Base-by-base conservation (phyloP, 768 basidiomycete species). In the Naematelia aurantialba region DNA sequence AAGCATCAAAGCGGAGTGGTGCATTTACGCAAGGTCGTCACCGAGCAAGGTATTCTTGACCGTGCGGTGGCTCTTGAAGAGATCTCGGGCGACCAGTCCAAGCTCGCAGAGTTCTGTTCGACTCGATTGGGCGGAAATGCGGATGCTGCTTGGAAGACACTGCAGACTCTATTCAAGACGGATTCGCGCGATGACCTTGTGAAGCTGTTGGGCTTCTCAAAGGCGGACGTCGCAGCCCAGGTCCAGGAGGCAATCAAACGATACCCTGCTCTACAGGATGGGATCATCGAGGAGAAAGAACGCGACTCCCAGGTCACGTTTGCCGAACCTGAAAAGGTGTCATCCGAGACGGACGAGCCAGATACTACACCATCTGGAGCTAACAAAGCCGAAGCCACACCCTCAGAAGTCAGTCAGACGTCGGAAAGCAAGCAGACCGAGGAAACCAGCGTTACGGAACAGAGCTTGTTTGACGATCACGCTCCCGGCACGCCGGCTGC, bases 131-230 rank as follows among this genome's bases (percentile, higher is more conserved):
- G 61, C 2, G 78, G 73, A 46, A 79, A 79, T 52, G 73, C 81
- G 47, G 85, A 83, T 13, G 67, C 74, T 22, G 83, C 85, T 5
- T 96, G 92, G 92, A 91, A 87, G 73, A 90, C 91, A 0, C 76
- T 97, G n/a, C 66, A 70, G 25, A 70, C 71, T 24, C 80, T 98
- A 24, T 97, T 96, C 83, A 85, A 85, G 64, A 86, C 91, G 0
- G 84, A 93, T 73, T 91, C 91, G 8, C 81, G 91, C 55, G 89
- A 93, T 25, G 91, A 97, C 77, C 81, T 98, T 4, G 87, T 98
- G 50, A 87, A 87, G 1, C 78, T 97, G 1, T 82, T 99, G 13
- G 94, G 93, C 0, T 97, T 93, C 76, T 93, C 91, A 2, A 93
- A 94, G 77, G 83, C 82, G 10, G 90, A 93, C 63, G 84, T 96